Conservation (phyloP, 1,284 basidiomycete species). For the Tylopilus sp. region DNA sequence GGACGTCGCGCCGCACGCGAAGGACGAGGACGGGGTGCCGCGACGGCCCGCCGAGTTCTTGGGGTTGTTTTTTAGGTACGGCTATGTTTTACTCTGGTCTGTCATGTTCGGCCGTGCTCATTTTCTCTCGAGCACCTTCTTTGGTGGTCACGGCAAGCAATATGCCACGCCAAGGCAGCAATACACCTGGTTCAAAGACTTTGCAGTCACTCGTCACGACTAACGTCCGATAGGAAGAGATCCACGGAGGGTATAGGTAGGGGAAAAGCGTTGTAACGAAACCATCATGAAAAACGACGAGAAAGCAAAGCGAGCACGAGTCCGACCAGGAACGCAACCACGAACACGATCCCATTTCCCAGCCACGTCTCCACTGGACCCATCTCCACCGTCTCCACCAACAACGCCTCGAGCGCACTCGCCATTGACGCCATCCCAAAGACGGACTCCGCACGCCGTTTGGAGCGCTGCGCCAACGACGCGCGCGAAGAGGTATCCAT, state of each 20-base stretch:
- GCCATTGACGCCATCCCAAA: slow-evolving; percentile 70
- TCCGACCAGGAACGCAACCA: slow-evolving; percentile 25
- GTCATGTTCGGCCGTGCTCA: neutral
- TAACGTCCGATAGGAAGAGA: slow-evolving; percentile 1
- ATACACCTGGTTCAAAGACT: slow-evolving; percentile 72
- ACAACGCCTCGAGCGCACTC: slow-evolving; percentile 55
- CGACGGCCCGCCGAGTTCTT: slow-evolving; percentile 46
- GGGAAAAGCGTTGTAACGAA: too few species aligned
- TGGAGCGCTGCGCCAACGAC: slow-evolving; percentile 52
- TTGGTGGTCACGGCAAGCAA: slow-evolving; percentile 63
- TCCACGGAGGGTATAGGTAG: too few species aligned
- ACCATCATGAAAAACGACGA: slow-evolving; percentile 9
- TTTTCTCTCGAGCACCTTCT: slow-evolving; percentile 58
- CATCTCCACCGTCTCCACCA: slow-evolving; percentile 51
- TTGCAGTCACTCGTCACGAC: slow-evolving; percentile 37
- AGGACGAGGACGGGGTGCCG: neutral
- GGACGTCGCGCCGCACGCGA: neutral
- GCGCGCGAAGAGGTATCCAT: slow-evolving; percentile 46
- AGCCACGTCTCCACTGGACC: slow-evolving; percentile 36
- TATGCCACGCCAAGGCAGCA: slow-evolving; percentile 71
- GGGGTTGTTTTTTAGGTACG: slow-evolving; percentile 74
- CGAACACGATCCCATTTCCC: slow-evolving; percentile 22
- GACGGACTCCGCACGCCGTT: slow-evolving; percentile 50
- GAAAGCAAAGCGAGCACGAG: slow-evolving; percentile 22
- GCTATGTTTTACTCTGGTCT: slow-evolving; percentile 1